Percentiles rank a stretch among this genome's conserved stretches.
Conservation (phyloP, 352 stramenopile species). For the Pythium myriotylum region DNA sequence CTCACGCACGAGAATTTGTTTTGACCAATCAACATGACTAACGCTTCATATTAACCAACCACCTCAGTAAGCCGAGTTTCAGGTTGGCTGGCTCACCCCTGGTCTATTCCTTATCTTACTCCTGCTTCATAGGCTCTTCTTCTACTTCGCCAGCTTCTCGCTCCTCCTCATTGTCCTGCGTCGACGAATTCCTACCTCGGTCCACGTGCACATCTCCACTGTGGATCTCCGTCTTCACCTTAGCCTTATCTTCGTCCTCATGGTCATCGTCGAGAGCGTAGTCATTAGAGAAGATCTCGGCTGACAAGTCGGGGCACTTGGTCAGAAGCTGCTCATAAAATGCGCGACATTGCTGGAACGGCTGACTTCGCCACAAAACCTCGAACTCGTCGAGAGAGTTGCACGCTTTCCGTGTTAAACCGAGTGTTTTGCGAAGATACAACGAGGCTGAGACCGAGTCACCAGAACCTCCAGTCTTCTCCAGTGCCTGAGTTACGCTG, state of each 20-base stretch:
- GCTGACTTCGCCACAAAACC: constrained; percentile 54
- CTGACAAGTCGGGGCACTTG: constrained; percentile 37
- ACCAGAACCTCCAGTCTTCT: constrained; percentile 37
- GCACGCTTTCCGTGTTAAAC: constrained; percentile 43
- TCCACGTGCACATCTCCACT: too few relatives aligned
- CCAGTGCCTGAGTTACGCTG: constrained; percentile 43
- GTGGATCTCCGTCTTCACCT: constrained; percentile 9
- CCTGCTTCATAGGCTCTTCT: constrained; percentile 14
- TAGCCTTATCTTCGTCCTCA: constrained; percentile 12
- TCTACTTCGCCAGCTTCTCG: constrained; percentile 31
- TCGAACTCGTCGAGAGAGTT: constrained; percentile 63
- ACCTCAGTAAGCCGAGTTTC: too few relatives aligned
- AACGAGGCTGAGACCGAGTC: constrained; percentile 21
- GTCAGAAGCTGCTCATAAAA: constrained; percentile 65
- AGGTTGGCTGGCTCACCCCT: too few relatives aligned
- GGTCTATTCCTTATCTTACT: constrained; percentile 4
- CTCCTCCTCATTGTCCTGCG: constrained; percentile 16
- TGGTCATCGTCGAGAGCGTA: neutral
- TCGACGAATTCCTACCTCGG: constrained; percentile 6
- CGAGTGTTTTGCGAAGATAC: constrained; percentile 55
- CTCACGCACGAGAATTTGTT: too few relatives aligned
- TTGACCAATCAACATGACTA: too few relatives aligned
- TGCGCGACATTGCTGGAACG: constrained; percentile 54
- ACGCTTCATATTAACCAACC: neutral
- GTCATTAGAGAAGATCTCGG: constrained; percentile 29